These are phyloP conservation scores for Phyllosticta citribraziliensis DNA, from an alignment of 2,329 filamentous ascomycete genomes.

Conservation along the genomic window DNA sequence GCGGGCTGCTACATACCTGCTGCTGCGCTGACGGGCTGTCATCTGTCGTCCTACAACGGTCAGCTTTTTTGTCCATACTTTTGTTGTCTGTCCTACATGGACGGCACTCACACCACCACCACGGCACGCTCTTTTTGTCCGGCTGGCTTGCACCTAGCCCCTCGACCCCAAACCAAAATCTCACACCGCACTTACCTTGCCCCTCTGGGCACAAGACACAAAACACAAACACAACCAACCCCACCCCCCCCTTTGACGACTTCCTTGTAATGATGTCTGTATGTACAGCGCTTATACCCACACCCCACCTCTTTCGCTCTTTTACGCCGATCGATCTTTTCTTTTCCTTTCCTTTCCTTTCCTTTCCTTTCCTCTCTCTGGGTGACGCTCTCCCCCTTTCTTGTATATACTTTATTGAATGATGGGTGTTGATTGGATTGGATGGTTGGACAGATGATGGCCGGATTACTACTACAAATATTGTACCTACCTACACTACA, in stretches of 20 bases:
- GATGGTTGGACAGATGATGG: no score
- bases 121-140: background rate
- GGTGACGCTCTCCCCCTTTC: no score
- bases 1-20: background rate
- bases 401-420: no score
- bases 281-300: background rate
- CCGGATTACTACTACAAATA: no score
- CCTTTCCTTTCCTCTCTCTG: no score
- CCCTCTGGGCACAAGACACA: no score
- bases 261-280: background rate
- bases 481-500: no score
- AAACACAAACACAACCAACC: background rate
- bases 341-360: background rate
- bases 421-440: no score
- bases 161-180: no score
- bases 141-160: no score
- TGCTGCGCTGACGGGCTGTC: background rate
- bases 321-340: background rate
- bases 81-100: no score
- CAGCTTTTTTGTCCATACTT: background rate
- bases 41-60: background rate
- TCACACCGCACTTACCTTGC: no score
- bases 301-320: background rate
- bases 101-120: background rate
- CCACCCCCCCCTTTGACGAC: background rate